Evolutionary conservation across 176 grass and related monocot genomes (phyloP).

Genomic region (Cocos nucifera): DNA sequence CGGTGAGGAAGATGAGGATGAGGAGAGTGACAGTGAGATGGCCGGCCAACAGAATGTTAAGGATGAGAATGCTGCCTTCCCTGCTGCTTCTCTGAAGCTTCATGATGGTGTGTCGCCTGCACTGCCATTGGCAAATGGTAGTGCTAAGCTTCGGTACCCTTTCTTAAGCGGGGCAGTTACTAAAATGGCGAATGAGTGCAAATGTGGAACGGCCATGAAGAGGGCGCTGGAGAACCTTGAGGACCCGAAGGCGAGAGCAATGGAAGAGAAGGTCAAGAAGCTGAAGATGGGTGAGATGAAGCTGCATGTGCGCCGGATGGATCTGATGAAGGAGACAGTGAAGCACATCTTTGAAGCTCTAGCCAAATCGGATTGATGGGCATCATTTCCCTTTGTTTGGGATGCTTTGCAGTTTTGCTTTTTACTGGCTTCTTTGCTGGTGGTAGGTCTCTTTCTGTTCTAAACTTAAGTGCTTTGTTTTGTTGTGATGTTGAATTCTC

Average conservation of each 20-base stretch:
- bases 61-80: background rate
- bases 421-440: too few species aligned
- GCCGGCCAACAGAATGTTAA: conserved; percentile 23
- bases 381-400: background rate
- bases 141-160: conserved; percentile 30
- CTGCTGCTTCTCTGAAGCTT: background rate
- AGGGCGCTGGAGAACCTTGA: conserved; percentile 51
- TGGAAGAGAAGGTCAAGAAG: conserved; percentile 64
- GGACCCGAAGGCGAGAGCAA: conserved; percentile 21
- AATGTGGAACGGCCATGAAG: conserved; percentile 34
- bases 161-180: conserved; percentile 50
- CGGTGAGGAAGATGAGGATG: conserved; percentile 24
- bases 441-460: too few species aligned
- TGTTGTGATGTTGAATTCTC: too few species aligned
- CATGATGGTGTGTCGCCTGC: background rate
- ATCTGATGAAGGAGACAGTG: conserved; percentile 64
- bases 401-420: too few species aligned
- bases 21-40: conserved; percentile 23
- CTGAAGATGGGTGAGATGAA: conserved; percentile 41
- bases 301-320: conserved; percentile 46
- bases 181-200: conserved; percentile 41
- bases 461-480: too few species aligned
- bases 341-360: conserved; percentile 52
- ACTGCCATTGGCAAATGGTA: conserved; percentile 1
- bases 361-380: conserved; percentile 23